A percentile compares a stretch with the other conserved stretches of the same genome.
Evolutionary conservation across 306 rosid genomes (phyloP).

Genomic region (Sesbania bispinosa): DNA sequence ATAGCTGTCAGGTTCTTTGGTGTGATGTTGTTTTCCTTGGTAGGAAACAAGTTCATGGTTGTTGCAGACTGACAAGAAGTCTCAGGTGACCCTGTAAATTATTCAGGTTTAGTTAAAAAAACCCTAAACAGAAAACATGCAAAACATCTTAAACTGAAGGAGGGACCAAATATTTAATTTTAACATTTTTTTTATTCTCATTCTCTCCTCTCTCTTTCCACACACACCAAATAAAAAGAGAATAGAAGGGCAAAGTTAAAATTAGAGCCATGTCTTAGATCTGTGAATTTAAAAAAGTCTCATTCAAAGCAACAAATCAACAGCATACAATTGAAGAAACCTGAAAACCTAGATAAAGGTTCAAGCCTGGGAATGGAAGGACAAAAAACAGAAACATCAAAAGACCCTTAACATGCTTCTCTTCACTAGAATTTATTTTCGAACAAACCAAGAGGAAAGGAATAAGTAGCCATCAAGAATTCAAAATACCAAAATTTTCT

Average conservation of each 20-base stretch:
- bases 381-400: too few species aligned
- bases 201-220: not conserved
- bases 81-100: conserved; percentile 55
- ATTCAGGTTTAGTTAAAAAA: not conserved
- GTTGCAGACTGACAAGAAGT: conserved; percentile 42
- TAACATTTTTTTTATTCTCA: not conserved
- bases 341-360: too few species aligned
- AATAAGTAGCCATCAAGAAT: conserved; percentile 1
- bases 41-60: conserved; percentile 55
- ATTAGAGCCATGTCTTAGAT: conserved; percentile 20
- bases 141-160: not conserved
- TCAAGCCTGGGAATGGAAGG: not conserved
- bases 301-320: not conserved
- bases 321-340: not conserved
- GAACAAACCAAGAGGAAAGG: conserved; percentile 13
- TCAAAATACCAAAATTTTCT: not conserved
- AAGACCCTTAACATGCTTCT: too few species aligned
- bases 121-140: not conserved
- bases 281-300: not conserved
- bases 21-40: conserved; percentile 37
- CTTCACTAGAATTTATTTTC: not conserved
- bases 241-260: not conserved
- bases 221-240: too few species aligned
- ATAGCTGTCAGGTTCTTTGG: conserved; percentile 27
- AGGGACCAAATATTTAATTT: not conserved